Evolutionary conservation across 2,329 filamentous ascomycete species (phyloP).

Genomic region (Ceratocystiopsis minuta): DNA sequence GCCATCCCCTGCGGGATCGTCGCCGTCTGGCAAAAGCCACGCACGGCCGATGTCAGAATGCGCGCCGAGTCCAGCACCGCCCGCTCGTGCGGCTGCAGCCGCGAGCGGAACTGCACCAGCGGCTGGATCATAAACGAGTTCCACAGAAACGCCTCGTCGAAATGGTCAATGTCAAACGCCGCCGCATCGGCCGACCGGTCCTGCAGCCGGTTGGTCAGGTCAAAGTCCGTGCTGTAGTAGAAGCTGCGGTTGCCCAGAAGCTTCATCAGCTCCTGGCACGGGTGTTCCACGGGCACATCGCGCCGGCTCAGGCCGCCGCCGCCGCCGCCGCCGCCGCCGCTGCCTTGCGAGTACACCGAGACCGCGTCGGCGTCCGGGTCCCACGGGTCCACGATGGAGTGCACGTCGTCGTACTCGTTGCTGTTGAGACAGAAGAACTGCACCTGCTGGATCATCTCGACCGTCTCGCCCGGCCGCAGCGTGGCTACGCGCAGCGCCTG

Average conservation of each 20-base stretch:
- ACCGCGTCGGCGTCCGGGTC: conserved; percentile 32
- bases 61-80: conserved; percentile 67
- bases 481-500: conserved; percentile 62
- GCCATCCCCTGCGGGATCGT: conserved; percentile 62
- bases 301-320: conserved; percentile 39
- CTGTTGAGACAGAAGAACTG: conserved; percentile 89
- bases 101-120: conserved; percentile 71
- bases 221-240: conserved; percentile 97
- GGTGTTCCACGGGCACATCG: conserved; percentile 63
- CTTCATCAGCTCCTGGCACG: conserved; percentile 80
- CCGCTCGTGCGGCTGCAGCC: conserved; percentile 57
- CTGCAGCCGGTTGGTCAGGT: conserved; percentile 83
- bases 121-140: conserved; percentile 98
- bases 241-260: conserved; percentile 85
- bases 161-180: conserved; percentile 77
- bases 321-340: conserved; percentile 24
- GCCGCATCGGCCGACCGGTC: conserved; percentile 62
- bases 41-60: conserved; percentile 82
- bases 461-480: conserved; percentile 70
- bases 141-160: conserved; percentile 89
- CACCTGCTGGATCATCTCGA: conserved; percentile 71
- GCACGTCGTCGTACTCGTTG: conserved; percentile 66
- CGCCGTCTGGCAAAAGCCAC: conserved; percentile 78
- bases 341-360: conserved; percentile 28
- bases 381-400: conserved; percentile 30